A percentile compares a stretch with the other conserved stretches of the same genome.
phyloP scores from a whole-genome alignment of 495 filamentous ascomycete species.

The Penicillium dipodomyicola region DNA sequence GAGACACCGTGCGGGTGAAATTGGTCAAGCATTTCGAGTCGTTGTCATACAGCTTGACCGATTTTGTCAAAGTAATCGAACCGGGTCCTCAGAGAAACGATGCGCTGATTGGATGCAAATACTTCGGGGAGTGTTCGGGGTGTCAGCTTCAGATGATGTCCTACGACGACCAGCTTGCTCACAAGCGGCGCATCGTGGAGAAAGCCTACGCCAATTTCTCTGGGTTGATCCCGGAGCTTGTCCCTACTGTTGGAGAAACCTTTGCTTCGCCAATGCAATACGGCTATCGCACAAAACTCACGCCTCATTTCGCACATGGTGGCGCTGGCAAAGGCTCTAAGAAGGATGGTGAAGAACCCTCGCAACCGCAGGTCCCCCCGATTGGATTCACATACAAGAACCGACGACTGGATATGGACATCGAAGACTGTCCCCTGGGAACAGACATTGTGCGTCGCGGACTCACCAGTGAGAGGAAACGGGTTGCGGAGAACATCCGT shows the following conservation, averaged over 20 bases:
- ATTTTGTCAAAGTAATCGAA: conserved; percentile 73
- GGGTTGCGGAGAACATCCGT: conserved; percentile 64
- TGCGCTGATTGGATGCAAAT: conserved; percentile 69
- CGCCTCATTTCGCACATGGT: conserved; percentile 79
- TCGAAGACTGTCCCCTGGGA: conserved; percentile 95
- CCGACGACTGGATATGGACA: conserved; percentile 71
- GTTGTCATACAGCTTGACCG: conserved; percentile 64
- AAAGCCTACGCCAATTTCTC: conserved; percentile 94
- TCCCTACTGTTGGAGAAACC: conserved; percentile 77
- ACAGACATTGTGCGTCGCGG: conserved; percentile 79
- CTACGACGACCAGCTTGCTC: conserved; percentile 78
- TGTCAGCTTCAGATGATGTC: conserved; percentile 98
- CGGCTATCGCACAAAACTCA: conserved; percentile 92
- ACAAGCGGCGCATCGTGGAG: conserved; percentile 83
- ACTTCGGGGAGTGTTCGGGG: conserved; percentile 84
- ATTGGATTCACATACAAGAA: conserved; percentile 92
- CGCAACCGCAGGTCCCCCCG: conserved; percentile 53
- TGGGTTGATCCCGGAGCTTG: conserved; percentile 65
- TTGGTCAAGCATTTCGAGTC: conserved; percentile 66
- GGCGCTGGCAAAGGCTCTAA: conserved; percentile 37
- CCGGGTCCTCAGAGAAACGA: conserved; percentile 78
- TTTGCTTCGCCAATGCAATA: conserved; percentile 88
- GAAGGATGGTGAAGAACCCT: conserved; percentile 35
- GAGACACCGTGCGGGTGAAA: conserved; percentile 76
- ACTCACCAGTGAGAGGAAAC: conserved; percentile 67